These are phyloP conservation scores for Cornus florida DNA, from an alignment of 148 eudicot species.

Conservation along the genomic window DNA sequence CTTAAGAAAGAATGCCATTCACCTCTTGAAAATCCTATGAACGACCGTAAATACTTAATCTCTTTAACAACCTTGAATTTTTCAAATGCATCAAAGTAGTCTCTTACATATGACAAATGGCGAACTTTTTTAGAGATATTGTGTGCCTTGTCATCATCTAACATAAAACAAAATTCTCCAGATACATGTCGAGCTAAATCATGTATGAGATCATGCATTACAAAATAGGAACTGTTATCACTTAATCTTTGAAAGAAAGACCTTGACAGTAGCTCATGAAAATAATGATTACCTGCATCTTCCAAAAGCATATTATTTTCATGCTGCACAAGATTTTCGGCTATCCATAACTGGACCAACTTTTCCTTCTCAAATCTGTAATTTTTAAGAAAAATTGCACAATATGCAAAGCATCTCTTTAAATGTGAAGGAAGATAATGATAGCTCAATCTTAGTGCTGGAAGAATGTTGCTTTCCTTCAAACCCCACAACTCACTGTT, in stretches of 20 bases:
- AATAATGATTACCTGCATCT: not conserved
- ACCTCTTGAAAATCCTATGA: not conserved
- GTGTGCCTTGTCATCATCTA: not conserved
- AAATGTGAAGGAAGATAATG: conserved; percentile 8
- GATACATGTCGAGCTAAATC: conserved; percentile 1
- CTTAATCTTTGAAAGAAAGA: not conserved
- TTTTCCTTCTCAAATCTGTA: not conserved
- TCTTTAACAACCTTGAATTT: too few relatives aligned
- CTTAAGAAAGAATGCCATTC: not conserved
- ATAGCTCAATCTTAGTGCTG: conserved; percentile 7
- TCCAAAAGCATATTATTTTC: not conserved
- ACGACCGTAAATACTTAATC: not conserved
- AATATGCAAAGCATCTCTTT: conserved; percentile 15
- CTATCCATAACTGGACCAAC: conserved; percentile 11
- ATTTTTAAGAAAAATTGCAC: not conserved
- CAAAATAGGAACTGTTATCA: not conserved
- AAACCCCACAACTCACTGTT: too few relatives aligned
- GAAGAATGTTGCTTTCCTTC: too few relatives aligned
- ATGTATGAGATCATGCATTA: not conserved
- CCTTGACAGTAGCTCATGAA: conserved; percentile 6
- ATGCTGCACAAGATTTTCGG: conserved; percentile 3
- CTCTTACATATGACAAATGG: not conserved
- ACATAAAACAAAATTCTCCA: not conserved
- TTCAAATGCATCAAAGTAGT: not conserved
- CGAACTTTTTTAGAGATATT: not conserved